Percentiles rank a stretch among this genome's conserved stretches.
Evolutionary conservation across 2,329 filamentous ascomycete genomes (phyloP).

Genomic region (Diplodia scrobiculata): DNA sequence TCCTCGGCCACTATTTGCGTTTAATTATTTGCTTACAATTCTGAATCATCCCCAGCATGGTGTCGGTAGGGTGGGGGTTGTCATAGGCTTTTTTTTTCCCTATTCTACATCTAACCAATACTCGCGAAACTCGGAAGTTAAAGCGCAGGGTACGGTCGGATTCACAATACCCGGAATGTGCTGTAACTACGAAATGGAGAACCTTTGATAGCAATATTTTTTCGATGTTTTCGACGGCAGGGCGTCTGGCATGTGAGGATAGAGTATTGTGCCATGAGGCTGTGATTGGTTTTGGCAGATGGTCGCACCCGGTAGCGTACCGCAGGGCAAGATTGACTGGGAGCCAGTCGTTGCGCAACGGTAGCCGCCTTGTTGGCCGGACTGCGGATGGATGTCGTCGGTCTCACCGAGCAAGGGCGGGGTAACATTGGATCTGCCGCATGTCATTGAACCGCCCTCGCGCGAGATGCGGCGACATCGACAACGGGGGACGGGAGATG

Average conservation of each 20-base stretch:
- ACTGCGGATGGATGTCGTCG: background rate
- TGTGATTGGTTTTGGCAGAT: background rate
- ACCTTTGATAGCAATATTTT: conserved; percentile 22
- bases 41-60: conserved; percentile 27
- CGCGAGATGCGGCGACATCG: too few species aligned
- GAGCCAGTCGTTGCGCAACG: conserved; percentile 10
- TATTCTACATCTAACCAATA: conserved; percentile 16
- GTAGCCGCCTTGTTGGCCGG: background rate
- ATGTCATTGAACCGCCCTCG: conserved; percentile 2
- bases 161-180: conserved; percentile 22
- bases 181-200: conserved; percentile 28
- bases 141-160: conserved; percentile 14
- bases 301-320: conserved; percentile 3
- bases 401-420: background rate
- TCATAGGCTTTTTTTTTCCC: conserved; percentile 22
- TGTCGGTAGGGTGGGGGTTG: conserved; percentile 26
- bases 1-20: conserved; percentile 26
- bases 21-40: conserved; percentile 18
- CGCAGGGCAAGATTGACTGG: background rate
- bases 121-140: conserved; percentile 23
- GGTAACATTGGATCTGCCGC: conserved; percentile 3
- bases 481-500: background rate
- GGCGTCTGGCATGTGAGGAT: background rate
- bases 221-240: background rate
- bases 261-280: background rate